Base-by-base conservation (phyloP, 106 monocot species). In the Allium cepa region DNA sequence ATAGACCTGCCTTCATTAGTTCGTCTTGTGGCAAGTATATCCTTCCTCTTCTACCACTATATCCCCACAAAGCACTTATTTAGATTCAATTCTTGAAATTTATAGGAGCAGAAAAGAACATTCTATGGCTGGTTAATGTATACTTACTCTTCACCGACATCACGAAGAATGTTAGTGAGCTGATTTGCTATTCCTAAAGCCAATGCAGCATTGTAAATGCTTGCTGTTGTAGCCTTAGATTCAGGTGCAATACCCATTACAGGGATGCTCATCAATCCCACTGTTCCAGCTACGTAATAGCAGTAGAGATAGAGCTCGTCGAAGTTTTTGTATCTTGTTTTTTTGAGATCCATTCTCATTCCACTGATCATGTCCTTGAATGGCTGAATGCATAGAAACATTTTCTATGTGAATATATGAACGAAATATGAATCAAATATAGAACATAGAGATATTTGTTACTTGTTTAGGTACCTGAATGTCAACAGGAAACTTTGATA, bases 281-380 rank as follows among this genome's bases (percentile, higher is more conserved):
- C 94, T 5, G 94, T 94, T 50, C 94, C 90, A 3, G 94, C 90
- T 16, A 94, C 94, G 67, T 87, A 94, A 65, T 94, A 90, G 64
- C 94, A 94, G 74, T 94, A 94, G 63, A 94, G 81, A 61, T 94
- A 94, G 59, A 94, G 83, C 73, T 94, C 94, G 27, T 94, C 90
- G 60, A 94, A 94, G 67, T 80, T 84, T 57, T 80, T 78, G 76
- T 94, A 90, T 82, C 90, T 90, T 9, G 90, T 80, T 63, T 94
- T 94, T 66, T 71, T 76, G 16, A 94, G 74, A 49, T 94, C 94
- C 87, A 82, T 65, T 65, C 94, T 49, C 94, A 94, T 94, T 55
- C 94, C 94, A 69, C 87, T 84, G 46, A 90, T 84, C 94, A 94
- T 94, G 76, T 90, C 94, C 76, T 80, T 87, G 84, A 94, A 94